A percentile compares a stretch with the other conserved stretches of the same genome.
These are phyloP conservation scores for Trypethelium eluteriae DNA, from an alignment of 495 filamentous ascomycete genomes.

Conservation along the genomic window DNA sequence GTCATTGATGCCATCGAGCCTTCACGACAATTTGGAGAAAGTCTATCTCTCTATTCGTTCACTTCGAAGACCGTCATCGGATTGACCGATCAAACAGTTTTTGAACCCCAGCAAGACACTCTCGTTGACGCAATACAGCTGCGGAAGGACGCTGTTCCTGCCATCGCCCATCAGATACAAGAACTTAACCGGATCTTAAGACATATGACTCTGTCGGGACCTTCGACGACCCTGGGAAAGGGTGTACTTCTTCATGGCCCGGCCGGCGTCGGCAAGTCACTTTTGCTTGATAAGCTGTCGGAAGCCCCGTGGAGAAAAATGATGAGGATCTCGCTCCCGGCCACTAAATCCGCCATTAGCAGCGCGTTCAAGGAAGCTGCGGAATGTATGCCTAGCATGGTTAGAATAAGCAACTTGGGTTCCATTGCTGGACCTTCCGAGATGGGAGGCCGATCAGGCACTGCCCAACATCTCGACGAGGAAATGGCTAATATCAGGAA, in stretches of 20 bases:
- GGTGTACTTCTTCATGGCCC: conserved; percentile 73
- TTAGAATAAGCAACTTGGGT: conserved; percentile 79
- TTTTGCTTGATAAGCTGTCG: conserved; percentile 59
- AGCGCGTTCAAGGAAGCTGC: conserved; percentile 65
- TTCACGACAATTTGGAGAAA: not conserved
- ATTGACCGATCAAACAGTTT: conserved; percentile 2
- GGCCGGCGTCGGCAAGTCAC: conserved; percentile 74
- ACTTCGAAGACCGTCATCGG: conserved; percentile 20
- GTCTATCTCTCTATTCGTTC: conserved; percentile 21
- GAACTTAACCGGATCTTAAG: conserved; percentile 13
- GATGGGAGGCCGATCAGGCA: conserved; percentile 19
- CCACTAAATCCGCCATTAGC: conserved; percentile 48
- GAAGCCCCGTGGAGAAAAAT: conserved; percentile 62
- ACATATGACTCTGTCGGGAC: conserved; percentile 32
- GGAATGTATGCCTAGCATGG: conserved; percentile 65
- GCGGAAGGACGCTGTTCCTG: conserved; percentile 1
- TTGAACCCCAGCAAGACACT: not conserved
- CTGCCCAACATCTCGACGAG: conserved; percentile 37
- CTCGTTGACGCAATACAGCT: conserved; percentile 15
- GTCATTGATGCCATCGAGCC: conserved; percentile 27
- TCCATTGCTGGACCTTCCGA: conserved; percentile 57
- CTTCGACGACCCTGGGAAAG: conserved; percentile 1
- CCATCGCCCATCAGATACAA: conserved; percentile 25
- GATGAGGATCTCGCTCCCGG: conserved; percentile 45
- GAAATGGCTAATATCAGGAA: conserved; percentile 39